Percentiles rank a stretch among this genome's conserved stretches.
These are phyloP conservation scores for Truncatella angustata DNA, from an alignment of 2,329 filamentous ascomycete species.

Conservation along the genomic window DNA sequence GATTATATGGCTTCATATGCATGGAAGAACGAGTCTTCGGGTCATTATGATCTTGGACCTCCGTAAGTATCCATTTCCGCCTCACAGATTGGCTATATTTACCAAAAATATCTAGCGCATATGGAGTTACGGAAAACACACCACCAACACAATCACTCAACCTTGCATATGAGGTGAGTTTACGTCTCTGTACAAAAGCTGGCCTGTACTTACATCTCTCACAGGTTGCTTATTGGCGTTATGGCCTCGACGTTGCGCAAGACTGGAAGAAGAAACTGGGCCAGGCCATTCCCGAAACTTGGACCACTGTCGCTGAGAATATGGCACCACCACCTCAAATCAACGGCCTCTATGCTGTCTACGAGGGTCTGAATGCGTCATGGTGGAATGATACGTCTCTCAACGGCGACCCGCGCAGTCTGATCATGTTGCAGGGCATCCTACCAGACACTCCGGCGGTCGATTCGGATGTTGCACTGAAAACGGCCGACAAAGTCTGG, in stretches of 20 bases:
- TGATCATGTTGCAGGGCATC: constrained; percentile 41
- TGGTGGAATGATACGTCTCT: constrained; percentile 39
- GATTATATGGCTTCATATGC: constrained; percentile 32
- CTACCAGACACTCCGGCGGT: constrained; percentile 38
- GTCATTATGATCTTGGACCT: constrained; percentile 41
- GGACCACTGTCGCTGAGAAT: constrained; percentile 39
- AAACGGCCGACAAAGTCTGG: constrained; percentile 37
- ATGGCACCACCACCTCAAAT: constrained; percentile 42
- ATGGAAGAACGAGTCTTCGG: constrained; percentile 28
- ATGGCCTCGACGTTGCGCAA: constrained; percentile 43
- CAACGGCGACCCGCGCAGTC: constrained; percentile 40
- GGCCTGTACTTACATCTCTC: no score
- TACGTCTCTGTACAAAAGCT: no score
- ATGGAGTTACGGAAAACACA: constrained; percentile 51
- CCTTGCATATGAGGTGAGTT: constrained; percentile 45
- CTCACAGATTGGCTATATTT: not conserved
- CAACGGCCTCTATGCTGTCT: constrained; percentile 42
- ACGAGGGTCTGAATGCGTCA: constrained; percentile 43
- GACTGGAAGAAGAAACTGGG: constrained; percentile 41
- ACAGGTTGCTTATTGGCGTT: constrained; percentile 45
- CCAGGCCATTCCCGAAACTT: constrained; percentile 34
- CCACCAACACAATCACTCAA: constrained; percentile 44
- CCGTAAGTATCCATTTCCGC: constrained; percentile 25
- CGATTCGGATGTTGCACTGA: constrained; percentile 30
- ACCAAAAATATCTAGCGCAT: constrained; percentile 28